A percentile compares a stretch with the other conserved stretches of the same genome.
Conservation (phyloP, 2,329 filamentous ascomycete species). For the Magnaporthales sp. region DNA sequence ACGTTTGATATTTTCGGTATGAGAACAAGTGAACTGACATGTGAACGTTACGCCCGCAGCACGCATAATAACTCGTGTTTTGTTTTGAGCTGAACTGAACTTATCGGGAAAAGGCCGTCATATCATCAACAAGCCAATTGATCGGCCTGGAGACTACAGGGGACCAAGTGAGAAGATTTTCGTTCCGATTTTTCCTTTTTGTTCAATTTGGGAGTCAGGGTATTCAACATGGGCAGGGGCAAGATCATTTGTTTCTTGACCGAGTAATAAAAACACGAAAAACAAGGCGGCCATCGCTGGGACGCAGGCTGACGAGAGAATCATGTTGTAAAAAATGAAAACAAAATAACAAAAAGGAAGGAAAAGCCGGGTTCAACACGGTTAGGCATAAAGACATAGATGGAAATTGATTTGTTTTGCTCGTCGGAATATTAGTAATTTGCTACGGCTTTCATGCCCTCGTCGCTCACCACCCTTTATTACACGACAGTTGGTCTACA, state of each 20-base stretch:
- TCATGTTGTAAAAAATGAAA: background rate
- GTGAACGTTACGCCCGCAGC: background rate
- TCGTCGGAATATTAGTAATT: background rate
- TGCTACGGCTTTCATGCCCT: background rate
- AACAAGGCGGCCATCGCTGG: background rate
- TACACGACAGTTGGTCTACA: background rate
- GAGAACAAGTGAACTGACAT: background rate
- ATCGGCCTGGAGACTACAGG: background rate
- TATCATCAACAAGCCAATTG: background rate
- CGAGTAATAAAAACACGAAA: background rate
- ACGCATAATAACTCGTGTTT: constrained; percentile 30
- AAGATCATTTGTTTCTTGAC: background rate
- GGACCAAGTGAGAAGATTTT: background rate
- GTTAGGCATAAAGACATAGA: background rate
- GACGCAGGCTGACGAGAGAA: background rate
- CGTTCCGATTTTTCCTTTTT: background rate
- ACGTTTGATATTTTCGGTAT: constrained; percentile 2
- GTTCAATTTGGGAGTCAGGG: background rate
- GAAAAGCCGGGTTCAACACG: background rate
- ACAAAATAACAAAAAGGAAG: background rate
- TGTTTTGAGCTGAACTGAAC: constrained; percentile 29
- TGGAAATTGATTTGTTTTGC: background rate
- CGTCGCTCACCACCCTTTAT: background rate
- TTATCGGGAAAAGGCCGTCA: background rate
- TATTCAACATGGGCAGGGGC: constrained; percentile 3